phyloP scores from a whole-genome alignment of 345 rosid species.

The Euclidium syriacum region DNA sequence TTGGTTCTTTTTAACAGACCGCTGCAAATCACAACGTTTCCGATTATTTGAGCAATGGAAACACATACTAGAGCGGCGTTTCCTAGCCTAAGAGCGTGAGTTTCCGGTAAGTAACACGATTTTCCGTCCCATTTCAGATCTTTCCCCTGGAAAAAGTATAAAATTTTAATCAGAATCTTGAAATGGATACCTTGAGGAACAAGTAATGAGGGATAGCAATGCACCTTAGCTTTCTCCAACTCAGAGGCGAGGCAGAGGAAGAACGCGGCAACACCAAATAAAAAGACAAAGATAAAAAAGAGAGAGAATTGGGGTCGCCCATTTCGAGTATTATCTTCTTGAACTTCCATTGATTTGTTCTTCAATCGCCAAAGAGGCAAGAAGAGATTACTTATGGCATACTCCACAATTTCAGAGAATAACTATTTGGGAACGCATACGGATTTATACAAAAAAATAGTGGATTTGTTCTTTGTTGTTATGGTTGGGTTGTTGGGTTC shows the following conservation, averaged over 20 bases:
- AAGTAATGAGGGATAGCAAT: background rate
- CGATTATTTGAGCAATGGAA: slow-evolving; percentile 45
- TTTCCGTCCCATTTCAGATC: slow-evolving; percentile 60
- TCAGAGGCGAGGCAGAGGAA: slow-evolving; percentile 55
- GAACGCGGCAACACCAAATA: slow-evolving; percentile 40
- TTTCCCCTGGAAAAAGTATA: slow-evolving; percentile 32
- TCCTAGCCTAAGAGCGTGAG: slow-evolving; percentile 46
- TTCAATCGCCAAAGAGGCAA: background rate
- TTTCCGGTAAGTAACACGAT: slow-evolving; percentile 56
- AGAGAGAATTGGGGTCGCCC: background rate
- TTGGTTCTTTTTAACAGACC: slow-evolving; percentile 25
- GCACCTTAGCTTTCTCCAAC: slow-evolving; percentile 57
- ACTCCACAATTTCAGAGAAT: slow-evolving; percentile 5
- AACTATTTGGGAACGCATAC: background rate
- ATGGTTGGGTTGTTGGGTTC: slow-evolving; percentile 36
- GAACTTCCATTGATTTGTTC: slow-evolving; percentile 26
- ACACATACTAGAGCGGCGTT: slow-evolving; percentile 48
- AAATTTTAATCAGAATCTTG: background rate
- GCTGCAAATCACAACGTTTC: slow-evolving; percentile 39
- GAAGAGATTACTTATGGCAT: slow-evolving; percentile 15
- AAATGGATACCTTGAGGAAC: background rate
- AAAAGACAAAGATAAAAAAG: slow-evolving; percentile 10
- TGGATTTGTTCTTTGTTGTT: slow-evolving; percentile 28
- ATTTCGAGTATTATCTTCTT: slow-evolving; percentile 11
- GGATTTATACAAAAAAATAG: background rate